phyloP scores from a whole-genome alignment of 352 stramenopile genomes.

The Phytopythium boreale region DNA sequence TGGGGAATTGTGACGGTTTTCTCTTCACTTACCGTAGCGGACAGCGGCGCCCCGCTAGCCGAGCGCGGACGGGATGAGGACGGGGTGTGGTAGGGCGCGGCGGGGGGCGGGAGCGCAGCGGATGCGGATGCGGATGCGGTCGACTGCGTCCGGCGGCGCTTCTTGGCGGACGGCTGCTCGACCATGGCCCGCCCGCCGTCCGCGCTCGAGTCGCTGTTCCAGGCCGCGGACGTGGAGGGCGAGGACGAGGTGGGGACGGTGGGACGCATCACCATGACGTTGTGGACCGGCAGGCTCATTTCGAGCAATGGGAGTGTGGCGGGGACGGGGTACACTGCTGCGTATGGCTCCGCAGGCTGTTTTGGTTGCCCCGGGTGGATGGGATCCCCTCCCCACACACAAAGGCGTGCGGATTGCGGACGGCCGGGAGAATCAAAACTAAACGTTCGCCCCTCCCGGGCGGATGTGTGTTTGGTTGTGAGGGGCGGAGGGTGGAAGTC shows the following conservation, averaged over 20 bases:
- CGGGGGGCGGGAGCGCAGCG: no score
- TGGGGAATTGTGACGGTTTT: neutral
- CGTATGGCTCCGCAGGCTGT: no score
- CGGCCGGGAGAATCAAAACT: neutral
- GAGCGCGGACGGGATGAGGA: neutral
- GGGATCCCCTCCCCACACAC: no score
- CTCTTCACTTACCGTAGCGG: constrained; percentile 1
- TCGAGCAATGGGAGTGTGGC: neutral
- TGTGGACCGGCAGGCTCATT: neutral
- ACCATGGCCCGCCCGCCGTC: neutral
- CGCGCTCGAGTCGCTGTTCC: constrained; percentile 1
- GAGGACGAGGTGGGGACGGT: neutral
- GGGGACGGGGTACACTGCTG: no score
- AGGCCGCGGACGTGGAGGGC: neutral
- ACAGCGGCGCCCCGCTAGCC: neutral
- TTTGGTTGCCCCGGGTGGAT: no score
- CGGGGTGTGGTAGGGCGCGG: neutral
- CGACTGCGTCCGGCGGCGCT: neutral
- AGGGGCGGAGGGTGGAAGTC: neutral
- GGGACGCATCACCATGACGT: neutral
- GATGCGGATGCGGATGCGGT: neutral
- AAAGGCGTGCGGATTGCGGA: neutral
- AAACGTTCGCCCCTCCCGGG: neutral
- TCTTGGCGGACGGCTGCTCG: neutral
- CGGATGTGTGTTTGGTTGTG: neutral